Evolutionary conservation across 371 early-diverging fungal species (phyloP).

Genomic region (Phascolomyces articulosus): DNA sequence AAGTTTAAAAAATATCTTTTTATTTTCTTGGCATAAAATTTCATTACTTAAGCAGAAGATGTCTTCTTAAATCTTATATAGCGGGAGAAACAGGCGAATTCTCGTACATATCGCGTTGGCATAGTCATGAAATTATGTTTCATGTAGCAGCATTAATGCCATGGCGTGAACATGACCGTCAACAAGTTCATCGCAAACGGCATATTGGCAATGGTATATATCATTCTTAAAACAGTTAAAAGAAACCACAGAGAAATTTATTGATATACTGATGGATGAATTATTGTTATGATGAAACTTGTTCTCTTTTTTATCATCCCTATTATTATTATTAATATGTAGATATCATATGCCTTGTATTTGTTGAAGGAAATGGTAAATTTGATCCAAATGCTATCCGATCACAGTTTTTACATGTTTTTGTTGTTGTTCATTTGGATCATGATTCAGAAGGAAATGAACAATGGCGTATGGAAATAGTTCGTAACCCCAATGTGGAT

Average conservation of each 20-base stretch:
- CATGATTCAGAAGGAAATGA: constrained; percentile 16
- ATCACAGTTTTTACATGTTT: constrained; percentile 76
- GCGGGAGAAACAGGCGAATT: constrained; percentile 73
- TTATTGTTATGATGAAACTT: too few species aligned
- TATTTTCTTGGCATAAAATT: neutral
- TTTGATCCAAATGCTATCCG: constrained; percentile 69
- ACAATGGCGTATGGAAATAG: constrained; percentile 30
- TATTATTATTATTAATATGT: constrained; percentile 11
- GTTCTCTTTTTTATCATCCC: too few species aligned
- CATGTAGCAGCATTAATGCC: constrained; percentile 85
- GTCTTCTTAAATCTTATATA: constrained; percentile 6
- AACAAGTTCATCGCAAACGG: constrained; percentile 81
- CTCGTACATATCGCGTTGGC: constrained; percentile 78
- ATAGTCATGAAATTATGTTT: constrained; percentile 81
- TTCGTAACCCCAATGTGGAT: constrained; percentile 2
- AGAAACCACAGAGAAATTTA: constrained; percentile 78
- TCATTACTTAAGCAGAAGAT: too few species aligned
- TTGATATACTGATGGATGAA: too few species aligned
- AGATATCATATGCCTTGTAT: constrained; percentile 77
- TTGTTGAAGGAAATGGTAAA: constrained; percentile 55
- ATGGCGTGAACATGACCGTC: constrained; percentile 64
- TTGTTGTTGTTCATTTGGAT: constrained; percentile 63
- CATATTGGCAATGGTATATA: constrained; percentile 82
- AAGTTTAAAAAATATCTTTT: constrained; percentile 22
- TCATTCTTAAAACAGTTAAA: neutral